Evolutionary conservation across 176 grass and related monocot genomes (phyloP).

Genomic region (Areca catechu): DNA sequence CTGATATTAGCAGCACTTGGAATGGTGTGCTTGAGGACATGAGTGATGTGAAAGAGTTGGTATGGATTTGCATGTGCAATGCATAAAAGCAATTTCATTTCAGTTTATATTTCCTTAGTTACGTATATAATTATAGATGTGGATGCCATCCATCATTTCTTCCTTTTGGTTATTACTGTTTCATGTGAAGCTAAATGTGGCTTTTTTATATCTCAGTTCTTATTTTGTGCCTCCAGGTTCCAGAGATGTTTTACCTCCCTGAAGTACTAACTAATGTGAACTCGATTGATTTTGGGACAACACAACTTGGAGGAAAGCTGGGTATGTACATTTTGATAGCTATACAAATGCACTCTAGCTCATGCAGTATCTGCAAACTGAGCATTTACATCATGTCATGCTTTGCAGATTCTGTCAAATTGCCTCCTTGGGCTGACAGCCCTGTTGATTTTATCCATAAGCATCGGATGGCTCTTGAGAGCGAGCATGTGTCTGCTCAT

Average conservation of each 20-base stretch:
- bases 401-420: slow-evolving; percentile 59
- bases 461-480: slow-evolving; percentile 89
- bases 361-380: no score
- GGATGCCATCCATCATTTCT: no score
- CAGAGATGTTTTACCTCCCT: slow-evolving; percentile 97
- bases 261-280: slow-evolving; percentile 66
- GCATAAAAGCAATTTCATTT: slow-evolving; percentile 2
- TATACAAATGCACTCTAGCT: background rate
- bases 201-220: no score
- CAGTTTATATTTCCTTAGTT: background rate
- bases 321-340: slow-evolving; percentile 23
- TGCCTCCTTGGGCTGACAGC: slow-evolving; percentile 87
- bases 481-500: slow-evolving; percentile 77
- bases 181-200: no score
- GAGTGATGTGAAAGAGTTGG: slow-evolving; percentile 99
- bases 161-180: no score
- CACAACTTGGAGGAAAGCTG: slow-evolving; percentile 66
- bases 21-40: slow-evolving; percentile 94
- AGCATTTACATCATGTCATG: slow-evolving; percentile 5
- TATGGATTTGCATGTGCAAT: slow-evolving; percentile 38
- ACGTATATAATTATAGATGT: no score
- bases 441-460: slow-evolving; percentile 93
- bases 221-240: slow-evolving; percentile 48
- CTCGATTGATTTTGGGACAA: slow-evolving; percentile 81
- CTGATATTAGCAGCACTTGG: slow-evolving; percentile 85